Conservation (phyloP, 352 stramenopile species). For the Aphanomyces stellatus region DNA sequence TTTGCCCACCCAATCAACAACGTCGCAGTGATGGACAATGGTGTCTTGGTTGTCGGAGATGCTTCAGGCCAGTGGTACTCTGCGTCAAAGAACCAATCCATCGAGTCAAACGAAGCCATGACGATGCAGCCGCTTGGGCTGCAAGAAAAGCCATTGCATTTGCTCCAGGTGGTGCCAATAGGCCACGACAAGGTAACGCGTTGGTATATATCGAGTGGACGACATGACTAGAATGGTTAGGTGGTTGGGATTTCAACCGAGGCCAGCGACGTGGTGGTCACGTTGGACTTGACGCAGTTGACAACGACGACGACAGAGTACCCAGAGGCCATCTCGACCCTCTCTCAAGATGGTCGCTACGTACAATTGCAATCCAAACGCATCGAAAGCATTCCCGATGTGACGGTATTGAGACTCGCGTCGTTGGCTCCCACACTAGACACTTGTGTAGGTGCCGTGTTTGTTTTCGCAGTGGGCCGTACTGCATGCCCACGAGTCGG, state of each 20-base stretch:
- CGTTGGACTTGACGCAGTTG: not conserved
- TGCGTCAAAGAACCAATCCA: too few species aligned
- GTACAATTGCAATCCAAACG: not conserved
- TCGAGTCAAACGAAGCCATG: too few species aligned
- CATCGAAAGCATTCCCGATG: too few species aligned
- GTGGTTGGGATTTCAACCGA: not conserved
- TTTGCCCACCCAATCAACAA: conserved; percentile 46
- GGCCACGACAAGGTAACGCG: too few species aligned
- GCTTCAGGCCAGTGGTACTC: not conserved
- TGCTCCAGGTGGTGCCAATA: too few species aligned
- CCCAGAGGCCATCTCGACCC: not conserved
- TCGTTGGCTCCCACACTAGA: too few species aligned
- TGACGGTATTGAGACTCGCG: too few species aligned
- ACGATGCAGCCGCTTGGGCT: too few species aligned
- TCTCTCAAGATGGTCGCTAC: not conserved
- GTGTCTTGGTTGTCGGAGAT: conserved; percentile 27
- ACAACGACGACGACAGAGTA: not conserved
- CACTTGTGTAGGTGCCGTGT: not conserved
- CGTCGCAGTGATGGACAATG: conserved; percentile 32
- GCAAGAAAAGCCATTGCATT: too few species aligned
- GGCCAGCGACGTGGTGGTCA: not conserved
- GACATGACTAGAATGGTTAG: too few species aligned
- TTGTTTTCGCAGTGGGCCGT: conserved; percentile 3
- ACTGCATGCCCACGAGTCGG: not conserved
- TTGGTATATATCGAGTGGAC: not conserved